These are phyloP conservation scores for Sclerotinia subarctica DNA, from an alignment of 2,329 filamentous ascomycete species.

Conservation along the genomic window DNA sequence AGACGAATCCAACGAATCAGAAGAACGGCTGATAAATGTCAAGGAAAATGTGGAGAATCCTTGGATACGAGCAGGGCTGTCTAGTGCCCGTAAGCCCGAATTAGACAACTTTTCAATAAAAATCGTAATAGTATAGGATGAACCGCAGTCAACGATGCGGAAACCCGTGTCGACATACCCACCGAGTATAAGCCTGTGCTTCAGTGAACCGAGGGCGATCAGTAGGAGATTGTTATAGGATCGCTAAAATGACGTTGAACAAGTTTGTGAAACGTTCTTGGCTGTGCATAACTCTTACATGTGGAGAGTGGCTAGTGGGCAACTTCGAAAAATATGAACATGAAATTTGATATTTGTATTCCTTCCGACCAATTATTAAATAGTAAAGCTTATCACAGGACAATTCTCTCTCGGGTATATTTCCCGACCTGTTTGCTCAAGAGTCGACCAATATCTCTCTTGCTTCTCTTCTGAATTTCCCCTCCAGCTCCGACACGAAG, in stretches of 20 bases:
- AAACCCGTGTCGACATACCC: background rate
- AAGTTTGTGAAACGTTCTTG: background rate
- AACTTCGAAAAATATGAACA: background rate
- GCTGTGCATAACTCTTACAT: background rate
- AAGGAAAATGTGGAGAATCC: background rate
- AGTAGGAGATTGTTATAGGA: conserved; percentile 9
- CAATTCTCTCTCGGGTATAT: conserved; percentile 79
- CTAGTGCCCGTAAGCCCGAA: background rate
- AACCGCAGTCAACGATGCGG: background rate
- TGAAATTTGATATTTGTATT: background rate
- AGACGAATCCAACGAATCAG: background rate
- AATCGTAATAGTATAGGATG: background rate
- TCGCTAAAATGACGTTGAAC: conserved; percentile 6
- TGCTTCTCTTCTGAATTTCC: conserved; percentile 65
- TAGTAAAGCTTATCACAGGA: conserved; percentile 48
- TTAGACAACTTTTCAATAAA: background rate
- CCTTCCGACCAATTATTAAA: conserved; percentile 14
- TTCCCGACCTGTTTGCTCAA: conserved; percentile 75
- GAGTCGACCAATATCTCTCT: conserved; percentile 72
- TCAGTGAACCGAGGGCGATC: background rate
- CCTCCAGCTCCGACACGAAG: conserved; percentile 65
- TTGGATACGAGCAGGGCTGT: background rate
- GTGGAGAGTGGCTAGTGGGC: conserved; percentile 7
- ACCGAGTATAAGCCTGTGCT: conserved; percentile 4
- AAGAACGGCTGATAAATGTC: background rate